phyloP scores from a whole-genome alignment of 2,329 filamentous ascomycete species.

The Helotiales sp. region DNA sequence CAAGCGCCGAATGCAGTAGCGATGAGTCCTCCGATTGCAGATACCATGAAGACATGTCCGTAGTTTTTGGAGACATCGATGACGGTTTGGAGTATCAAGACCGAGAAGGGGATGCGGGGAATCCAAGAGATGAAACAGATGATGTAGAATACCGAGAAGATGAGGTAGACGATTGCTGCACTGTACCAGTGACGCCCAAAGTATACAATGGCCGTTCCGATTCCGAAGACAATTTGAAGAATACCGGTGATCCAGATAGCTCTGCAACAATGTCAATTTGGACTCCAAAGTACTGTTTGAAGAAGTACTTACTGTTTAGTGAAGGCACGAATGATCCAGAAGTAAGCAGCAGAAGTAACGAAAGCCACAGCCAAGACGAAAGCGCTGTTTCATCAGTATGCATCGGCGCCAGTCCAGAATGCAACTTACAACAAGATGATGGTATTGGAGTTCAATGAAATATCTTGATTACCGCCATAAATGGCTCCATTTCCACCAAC shows the following conservation, averaged over 20 bases:
- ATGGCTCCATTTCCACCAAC: conserved; percentile 69
- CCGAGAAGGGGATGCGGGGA: conserved; percentile 85
- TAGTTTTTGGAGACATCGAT: conserved; percentile 84
- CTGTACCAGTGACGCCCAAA: conserved; percentile 76
- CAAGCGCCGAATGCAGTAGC: conserved; percentile 80
- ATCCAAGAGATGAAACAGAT: conserved; percentile 91
- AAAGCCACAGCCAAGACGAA: conserved; percentile 78
- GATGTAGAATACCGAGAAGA: conserved; percentile 80
- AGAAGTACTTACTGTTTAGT: conserved; percentile 66
- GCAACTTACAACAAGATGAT: conserved; percentile 71
- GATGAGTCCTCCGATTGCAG: conserved; percentile 78
- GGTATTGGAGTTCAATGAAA: conserved; percentile 78
- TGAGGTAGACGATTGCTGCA: conserved; percentile 83
- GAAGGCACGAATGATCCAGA: conserved; percentile 75
- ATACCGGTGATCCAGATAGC: conserved; percentile 95
- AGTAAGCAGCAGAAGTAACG: conserved; percentile 76
- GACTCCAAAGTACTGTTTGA: neutral
- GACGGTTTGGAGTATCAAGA: conserved; percentile 83
- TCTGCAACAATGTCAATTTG: conserved; percentile 18
- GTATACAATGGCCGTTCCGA: conserved; percentile 90
- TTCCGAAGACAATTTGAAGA: conserved; percentile 79
- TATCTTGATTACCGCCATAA: conserved; percentile 66
- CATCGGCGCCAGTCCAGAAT: neutral
- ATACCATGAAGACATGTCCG: conserved; percentile 87
- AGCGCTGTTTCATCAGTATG: conserved; percentile 44